Evolutionary conservation across 352 stramenopile genomes (phyloP).

Genomic region (Pythium periplocum): DNA sequence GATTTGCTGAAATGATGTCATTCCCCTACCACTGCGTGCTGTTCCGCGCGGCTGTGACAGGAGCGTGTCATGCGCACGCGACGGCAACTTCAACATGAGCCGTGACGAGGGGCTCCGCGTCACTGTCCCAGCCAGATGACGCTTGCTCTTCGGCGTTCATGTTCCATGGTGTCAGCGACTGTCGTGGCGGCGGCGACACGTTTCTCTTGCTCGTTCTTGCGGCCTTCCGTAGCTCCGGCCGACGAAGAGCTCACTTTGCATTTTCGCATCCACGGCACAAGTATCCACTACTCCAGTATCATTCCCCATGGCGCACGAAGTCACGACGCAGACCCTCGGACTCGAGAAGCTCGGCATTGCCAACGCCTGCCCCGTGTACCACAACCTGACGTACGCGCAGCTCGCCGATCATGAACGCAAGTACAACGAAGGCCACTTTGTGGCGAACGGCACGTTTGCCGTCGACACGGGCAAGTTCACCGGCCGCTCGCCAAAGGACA

Average conservation of each 20-base stretch:
- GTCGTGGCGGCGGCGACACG: too few species aligned
- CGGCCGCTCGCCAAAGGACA: slow-evolving; percentile 52
- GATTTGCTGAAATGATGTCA: neutral
- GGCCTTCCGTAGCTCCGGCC: neutral
- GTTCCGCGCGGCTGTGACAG: neutral
- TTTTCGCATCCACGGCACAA: slow-evolving; percentile 12
- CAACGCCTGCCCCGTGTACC: slow-evolving; percentile 33
- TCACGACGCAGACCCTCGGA: slow-evolving; percentile 38
- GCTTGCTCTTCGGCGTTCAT: too few species aligned
- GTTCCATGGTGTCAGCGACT: too few species aligned
- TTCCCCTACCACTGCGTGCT: neutral
- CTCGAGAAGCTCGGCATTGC: slow-evolving; percentile 39
- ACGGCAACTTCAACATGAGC: slow-evolving; percentile 4
- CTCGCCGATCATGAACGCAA: slow-evolving; percentile 39
- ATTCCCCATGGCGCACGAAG: slow-evolving; percentile 54
- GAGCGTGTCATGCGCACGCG: neutral
- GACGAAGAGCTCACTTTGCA: slow-evolving; percentile 23
- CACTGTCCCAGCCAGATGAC: too few species aligned
- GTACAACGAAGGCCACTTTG: slow-evolving; percentile 47
- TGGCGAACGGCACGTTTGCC: slow-evolving; percentile 56
- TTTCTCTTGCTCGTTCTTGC: too few species aligned
- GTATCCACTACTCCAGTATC: slow-evolving; percentile 4
- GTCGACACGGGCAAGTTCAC: slow-evolving; percentile 66
- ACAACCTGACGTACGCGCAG: slow-evolving; percentile 49
- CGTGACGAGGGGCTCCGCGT: too few species aligned